Evolutionary conservation across 2,329 filamentous ascomycete species (phyloP), one percentile per base, ranked within the genome.

Genomic region (Neofusicoccum umdonicola): DNA sequence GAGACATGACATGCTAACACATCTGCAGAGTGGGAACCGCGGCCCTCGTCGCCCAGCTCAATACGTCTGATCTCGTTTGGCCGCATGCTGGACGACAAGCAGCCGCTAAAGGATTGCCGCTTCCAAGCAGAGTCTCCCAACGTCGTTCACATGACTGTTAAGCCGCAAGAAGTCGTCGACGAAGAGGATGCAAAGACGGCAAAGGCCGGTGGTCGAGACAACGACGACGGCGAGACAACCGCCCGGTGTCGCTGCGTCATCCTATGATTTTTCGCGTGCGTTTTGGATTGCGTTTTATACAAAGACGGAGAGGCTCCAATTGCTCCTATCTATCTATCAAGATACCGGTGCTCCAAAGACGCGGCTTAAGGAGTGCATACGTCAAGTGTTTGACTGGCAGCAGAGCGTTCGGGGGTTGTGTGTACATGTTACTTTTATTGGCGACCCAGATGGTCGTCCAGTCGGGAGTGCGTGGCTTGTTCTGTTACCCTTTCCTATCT

Each of bases 51-150:
- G 73, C 93, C 94, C 11, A 94, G 89, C 72, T 91, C 90, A 67
- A 98, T 98, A 81, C 85, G 94, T 58, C 80, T 98, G 71, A 97
- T 98, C 72, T 91, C 92, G 68, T 95, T 97, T 78, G 94, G 94
- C 60, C 92, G 94, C 74, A 82, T 97, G 76, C 80, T 97, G 69
- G 93, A 96, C 71, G 94, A 97, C 73, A 96, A 96, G 79, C 87
- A 90, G 65, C 87, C 87, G 68, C 78, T 98, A 67, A 93, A 88
- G 81, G 92, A 93, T 69, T 93, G 91, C 72, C 90, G 88, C 67
- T 92, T 96, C 73, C 90, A 87, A 72, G 83, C 83, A 35, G 89
- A 92, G 67, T 82, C 84, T 11, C 87, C 91, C 7, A 96, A 96
- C 69, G 91, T 96, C 34, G 88, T 97, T n/a, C 93, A 97, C 77